Base-by-base conservation (phyloP, 2,329 filamentous ascomycete genomes). In the Colletotrichum chlorophyti region DNA sequence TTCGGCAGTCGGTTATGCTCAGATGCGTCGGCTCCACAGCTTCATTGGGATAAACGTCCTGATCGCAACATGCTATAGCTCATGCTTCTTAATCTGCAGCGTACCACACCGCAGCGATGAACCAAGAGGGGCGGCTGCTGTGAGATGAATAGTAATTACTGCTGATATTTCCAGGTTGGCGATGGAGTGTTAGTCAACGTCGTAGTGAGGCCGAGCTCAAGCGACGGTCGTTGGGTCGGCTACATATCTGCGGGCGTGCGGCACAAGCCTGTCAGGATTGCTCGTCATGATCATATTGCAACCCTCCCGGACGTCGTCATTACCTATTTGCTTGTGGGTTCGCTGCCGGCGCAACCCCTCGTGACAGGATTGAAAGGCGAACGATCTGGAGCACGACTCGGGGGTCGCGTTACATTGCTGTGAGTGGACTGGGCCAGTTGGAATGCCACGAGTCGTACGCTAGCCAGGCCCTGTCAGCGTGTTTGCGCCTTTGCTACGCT, bases 1-100 rank as follows among this genome's bases (percentile, higher is more conserved):
- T 58, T 58, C 58, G 58, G 58, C 58, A 58, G 58, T 60, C 58
- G 58, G 58, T 47, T 58, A 40, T 47, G 24, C 45, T 47, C 32
- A 60, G 53, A 52, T 58, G 46, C 40, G 46, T 58, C 58, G 58
- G 58, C 53, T 58, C 45, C 58, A 58, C 53, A 51, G 10, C 53
- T 43, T 27, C 45, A 46, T 60, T 58, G 29, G 45, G 53, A 38
- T 35, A 46, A 29, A 52, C 15, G n/a, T 40, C 52, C 53, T 47
- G 53, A n/a, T n/a, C n/a, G n/a, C n/a, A n/a, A n/a, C n/a, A n/a
- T n/a, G 12, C 31, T 40, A 58, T 46, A 58, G 38, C 24, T 38
- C 29, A 34, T 53, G 40, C 40, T 51, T n/a, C 15, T 48, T 48
- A 48, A 53, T 40, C 29, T 43, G 49, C 38, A 29, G 49, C 23